Conservation (phyloP, 345 rosid genomes). For the Turritis glabra region DNA sequence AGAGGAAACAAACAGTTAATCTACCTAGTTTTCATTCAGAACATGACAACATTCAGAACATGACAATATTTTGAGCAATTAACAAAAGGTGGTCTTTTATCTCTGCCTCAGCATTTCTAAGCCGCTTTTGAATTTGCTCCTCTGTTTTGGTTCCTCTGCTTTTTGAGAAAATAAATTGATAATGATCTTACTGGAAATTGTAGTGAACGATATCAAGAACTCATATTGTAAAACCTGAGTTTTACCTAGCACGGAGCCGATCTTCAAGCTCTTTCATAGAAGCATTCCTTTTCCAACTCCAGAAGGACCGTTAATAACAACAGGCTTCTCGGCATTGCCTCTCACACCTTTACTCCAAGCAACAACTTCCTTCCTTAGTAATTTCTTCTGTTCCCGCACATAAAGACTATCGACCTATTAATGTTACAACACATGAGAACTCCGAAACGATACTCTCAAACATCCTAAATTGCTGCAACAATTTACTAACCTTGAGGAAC, state of each 20-base stretch:
- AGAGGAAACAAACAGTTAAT: too few relatives aligned
- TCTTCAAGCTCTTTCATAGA: constrained; percentile 75
- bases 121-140: constrained; percentile 17
- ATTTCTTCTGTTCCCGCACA: constrained; percentile 59
- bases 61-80: neutral
- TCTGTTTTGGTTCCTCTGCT: constrained; percentile 10
- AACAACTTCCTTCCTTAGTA: constrained; percentile 58
- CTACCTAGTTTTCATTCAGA: too few relatives aligned
- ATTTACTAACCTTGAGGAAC: constrained; percentile 86
- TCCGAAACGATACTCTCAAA: neutral
- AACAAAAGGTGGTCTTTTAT: constrained; percentile 39
- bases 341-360: constrained; percentile 86
- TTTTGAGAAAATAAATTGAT: neutral
- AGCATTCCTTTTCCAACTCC: constrained; percentile 93
- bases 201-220: neutral
- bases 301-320: constrained; percentile 91
- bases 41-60: constrained; percentile 25
- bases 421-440: constrained; percentile 1
- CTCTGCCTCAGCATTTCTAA: constrained; percentile 62
- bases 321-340: constrained; percentile 65
- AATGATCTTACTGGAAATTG: neutral
- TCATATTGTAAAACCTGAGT: neutral
- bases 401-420: constrained; percentile 66
- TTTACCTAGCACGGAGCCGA: constrained; percentile 84
- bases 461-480: neutral